Conservation (phyloP, 495 filamentous ascomycete genomes). For the Physcia stellaris region DNA sequence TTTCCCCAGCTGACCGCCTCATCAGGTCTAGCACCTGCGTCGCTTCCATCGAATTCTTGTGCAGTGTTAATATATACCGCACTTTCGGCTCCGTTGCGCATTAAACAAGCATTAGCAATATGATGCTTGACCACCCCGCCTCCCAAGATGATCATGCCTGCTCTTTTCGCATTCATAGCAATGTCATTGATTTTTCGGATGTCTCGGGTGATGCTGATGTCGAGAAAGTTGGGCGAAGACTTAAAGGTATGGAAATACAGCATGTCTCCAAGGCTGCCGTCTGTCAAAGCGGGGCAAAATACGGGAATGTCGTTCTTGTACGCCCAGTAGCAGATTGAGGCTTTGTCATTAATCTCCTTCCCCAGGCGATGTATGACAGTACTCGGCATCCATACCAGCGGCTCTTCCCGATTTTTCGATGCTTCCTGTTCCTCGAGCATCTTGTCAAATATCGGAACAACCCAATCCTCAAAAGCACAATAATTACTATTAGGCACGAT, state of each 20-base stretch:
- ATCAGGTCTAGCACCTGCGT: slow-evolving; percentile 89
- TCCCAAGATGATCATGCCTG: slow-evolving; percentile 89
- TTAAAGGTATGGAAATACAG: slow-evolving; percentile 93
- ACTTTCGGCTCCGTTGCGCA: slow-evolving; percentile 92
- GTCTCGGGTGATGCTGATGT: slow-evolving; percentile 80
- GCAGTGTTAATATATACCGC: slow-evolving; percentile 96
- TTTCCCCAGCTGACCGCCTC: slow-evolving; percentile 98
- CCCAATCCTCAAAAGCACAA: slow-evolving; percentile 94
- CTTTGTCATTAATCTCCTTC: slow-evolving; percentile 80
- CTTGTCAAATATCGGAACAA: slow-evolving; percentile 75
- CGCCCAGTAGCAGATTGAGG: slow-evolving; percentile 87
- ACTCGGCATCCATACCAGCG: slow-evolving; percentile 79
- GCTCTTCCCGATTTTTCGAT: slow-evolving; percentile 44
- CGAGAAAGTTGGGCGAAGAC: slow-evolving; percentile 59
- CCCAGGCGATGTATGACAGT: slow-evolving; percentile 77
- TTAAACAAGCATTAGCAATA: slow-evolving; percentile 90
- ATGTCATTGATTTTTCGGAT: slow-evolving; percentile 82
- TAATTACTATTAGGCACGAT: slow-evolving; percentile 97
- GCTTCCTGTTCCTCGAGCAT: slow-evolving; percentile 91
- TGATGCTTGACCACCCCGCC: slow-evolving; percentile 93
- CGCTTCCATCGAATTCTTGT: slow-evolving; percentile 92
- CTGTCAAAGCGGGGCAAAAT: slow-evolving; percentile 91
- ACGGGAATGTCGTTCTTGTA: slow-evolving; percentile 87
- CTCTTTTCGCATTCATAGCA: slow-evolving; percentile 64
- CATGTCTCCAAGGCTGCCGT: slow-evolving; percentile 94